phyloP scores from a whole-genome alignment of 192 early-diverging fungal genomes.

The Hyaloraphidium curvatum region DNA sequence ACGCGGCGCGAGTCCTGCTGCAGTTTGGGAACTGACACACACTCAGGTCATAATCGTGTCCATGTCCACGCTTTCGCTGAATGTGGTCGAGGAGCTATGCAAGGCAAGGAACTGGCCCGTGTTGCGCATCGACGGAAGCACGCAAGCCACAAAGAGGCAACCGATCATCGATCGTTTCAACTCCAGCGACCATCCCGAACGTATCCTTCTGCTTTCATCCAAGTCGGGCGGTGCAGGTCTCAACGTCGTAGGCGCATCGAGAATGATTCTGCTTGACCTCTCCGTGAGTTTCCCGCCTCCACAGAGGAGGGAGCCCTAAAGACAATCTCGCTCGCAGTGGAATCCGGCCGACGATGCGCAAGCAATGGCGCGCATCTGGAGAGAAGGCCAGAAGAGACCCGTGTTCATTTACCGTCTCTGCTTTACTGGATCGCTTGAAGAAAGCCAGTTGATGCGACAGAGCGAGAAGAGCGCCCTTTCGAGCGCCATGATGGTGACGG shows the following conservation, averaged over 20 bases:
- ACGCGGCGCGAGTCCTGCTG: too few species aligned
- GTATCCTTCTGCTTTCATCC: constrained; percentile 17
- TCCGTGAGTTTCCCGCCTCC: not conserved
- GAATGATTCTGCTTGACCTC: constrained; percentile 33
- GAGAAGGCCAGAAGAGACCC: constrained; percentile 22
- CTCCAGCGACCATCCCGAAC: constrained; percentile 7
- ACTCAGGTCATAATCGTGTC: not conserved
- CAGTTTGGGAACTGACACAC: too few species aligned
- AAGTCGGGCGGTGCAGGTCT: constrained; percentile 41
- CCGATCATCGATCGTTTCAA: not conserved
- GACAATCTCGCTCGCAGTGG: constrained; percentile 17
- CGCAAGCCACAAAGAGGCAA: too few species aligned
- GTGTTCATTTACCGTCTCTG: constrained; percentile 25
- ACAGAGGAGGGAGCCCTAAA: not conserved
- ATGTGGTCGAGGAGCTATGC: too few species aligned
- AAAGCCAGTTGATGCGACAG: not conserved
- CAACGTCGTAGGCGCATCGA: constrained; percentile 34
- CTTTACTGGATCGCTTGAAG: constrained; percentile 26
- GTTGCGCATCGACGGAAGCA: too few species aligned
- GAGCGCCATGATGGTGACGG: too few species aligned
- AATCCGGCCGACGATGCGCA: constrained; percentile 23
- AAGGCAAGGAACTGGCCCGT: too few species aligned
- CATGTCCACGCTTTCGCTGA: too few species aligned
- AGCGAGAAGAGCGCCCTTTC: not conserved
- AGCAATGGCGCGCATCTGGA: constrained; percentile 47